phyloP scores from a whole-genome alignment of 1,139 yeast species.

The Kazachstania sp. region DNA sequence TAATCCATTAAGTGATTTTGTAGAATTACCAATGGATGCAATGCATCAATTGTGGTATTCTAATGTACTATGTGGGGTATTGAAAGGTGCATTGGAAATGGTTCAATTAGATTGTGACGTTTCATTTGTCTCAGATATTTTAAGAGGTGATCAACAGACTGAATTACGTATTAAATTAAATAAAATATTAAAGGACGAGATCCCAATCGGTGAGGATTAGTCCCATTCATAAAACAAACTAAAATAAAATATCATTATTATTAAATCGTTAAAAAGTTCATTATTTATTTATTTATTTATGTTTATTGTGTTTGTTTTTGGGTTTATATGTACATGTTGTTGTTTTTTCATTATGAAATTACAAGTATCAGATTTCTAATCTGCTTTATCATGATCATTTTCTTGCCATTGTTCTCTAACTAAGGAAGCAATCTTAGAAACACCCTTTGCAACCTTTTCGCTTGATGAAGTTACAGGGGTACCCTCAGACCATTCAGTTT shows the following conservation, averaged over 20 bases:
- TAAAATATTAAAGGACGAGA: slow-evolving; percentile 78
- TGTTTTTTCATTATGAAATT: background rate
- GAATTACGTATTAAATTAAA: slow-evolving; percentile 69
- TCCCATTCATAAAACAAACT: background rate
- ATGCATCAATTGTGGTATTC: slow-evolving; percentile 81
- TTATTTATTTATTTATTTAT: background rate
- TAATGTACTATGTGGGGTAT: slow-evolving; percentile 80
- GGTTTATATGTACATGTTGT: background rate
- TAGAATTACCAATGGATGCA: slow-evolving; percentile 77
- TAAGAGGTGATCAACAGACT: slow-evolving; percentile 77
- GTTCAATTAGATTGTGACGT: slow-evolving; percentile 90
- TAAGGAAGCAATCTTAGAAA: slow-evolving; percentile 17
- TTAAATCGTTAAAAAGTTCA: background rate
- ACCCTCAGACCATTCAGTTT: slow-evolving; percentile 7
- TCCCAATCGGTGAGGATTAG: slow-evolving; percentile 93
- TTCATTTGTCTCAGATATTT: slow-evolving; percentile 64
- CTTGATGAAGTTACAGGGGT: background rate
- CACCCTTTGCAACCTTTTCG: background rate
- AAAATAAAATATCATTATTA: background rate
- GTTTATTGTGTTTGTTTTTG: background rate
- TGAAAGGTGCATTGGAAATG: slow-evolving; percentile 90
- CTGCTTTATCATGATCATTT: slow-evolving; percentile 11
- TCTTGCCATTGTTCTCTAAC: slow-evolving; percentile 20
- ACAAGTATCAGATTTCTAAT: background rate
- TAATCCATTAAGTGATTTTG: slow-evolving; percentile 91